A percentile compares a stretch with the other conserved stretches of the same genome.
phyloP scores from a whole-genome alignment of 768 basidiomycete genomes.

The Ramaria rubella region DNA sequence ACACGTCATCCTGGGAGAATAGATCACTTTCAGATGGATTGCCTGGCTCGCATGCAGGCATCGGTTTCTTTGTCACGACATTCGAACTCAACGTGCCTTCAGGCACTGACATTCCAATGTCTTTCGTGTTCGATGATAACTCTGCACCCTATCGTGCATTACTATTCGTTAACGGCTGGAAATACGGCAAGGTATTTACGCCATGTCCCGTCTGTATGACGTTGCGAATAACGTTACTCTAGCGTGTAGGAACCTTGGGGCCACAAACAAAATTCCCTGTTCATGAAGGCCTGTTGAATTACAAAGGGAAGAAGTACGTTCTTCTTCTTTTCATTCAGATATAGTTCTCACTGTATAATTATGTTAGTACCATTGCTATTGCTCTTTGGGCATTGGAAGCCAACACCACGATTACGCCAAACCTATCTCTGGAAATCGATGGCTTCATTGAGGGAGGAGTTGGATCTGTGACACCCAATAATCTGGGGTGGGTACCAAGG shows the following conservation, averaged over 20 bases:
- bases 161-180: conserved; percentile 83
- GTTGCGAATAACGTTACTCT: neutral
- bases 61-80: conserved; percentile 77
- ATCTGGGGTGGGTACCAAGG: conserved; percentile 61
- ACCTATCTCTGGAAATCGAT: conserved; percentile 49
- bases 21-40: conserved; percentile 56
- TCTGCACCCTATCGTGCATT: conserved; percentile 61
- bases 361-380: conserved; percentile 35
- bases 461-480: conserved; percentile 47
- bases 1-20: conserved; percentile 49
- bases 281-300: conserved; percentile 73
- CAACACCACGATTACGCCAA: conserved; percentile 39
- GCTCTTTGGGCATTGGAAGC: conserved; percentile 65
- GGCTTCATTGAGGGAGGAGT: conserved; percentile 60
- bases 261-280: conserved; percentile 81
- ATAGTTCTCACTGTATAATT: neutral
- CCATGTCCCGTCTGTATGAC: neutral
- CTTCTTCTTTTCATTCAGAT: no score
- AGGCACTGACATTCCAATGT: conserved; percentile 59
- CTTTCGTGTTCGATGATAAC: conserved; percentile 59
- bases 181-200: conserved; percentile 71
- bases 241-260: conserved; percentile 27
- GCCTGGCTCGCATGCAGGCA: conserved; percentile 51
- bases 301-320: conserved; percentile 61
- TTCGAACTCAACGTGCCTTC: conserved; percentile 56